Evolutionary conservation across 768 basidiomycete species (phyloP).

Genomic region (Leccinellum albellum): DNA sequence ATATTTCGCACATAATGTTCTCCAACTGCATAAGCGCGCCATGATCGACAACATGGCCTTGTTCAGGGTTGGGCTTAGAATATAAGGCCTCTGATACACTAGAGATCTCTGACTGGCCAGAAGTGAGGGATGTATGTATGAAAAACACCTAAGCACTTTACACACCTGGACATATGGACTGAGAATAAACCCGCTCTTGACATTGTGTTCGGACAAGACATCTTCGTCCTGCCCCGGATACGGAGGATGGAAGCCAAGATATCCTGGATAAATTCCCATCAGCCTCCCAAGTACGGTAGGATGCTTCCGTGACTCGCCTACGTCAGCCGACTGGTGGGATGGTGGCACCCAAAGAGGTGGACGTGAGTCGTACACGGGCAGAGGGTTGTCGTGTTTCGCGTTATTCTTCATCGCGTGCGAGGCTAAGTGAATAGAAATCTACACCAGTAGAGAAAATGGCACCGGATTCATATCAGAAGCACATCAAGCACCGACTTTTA

Average conservation of each 20-base stretch:
- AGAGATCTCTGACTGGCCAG: constrained; percentile 21
- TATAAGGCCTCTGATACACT: constrained; percentile 12
- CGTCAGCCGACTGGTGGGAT: constrained; percentile 61
- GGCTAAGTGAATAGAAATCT: neutral
- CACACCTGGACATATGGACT: constrained; percentile 56
- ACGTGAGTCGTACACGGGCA: constrained; percentile 58
- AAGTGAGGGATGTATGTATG: neutral
- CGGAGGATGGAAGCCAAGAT: constrained; percentile 74
- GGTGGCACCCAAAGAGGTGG: constrained; percentile 75
- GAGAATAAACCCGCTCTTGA: constrained; percentile 63
- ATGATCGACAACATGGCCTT: constrained; percentile 47
- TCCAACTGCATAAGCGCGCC: constrained; percentile 60
- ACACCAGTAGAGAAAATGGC: too few species aligned
- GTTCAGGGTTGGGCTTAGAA: constrained; percentile 21
- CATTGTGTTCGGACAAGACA: constrained; percentile 55
- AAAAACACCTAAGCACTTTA: neutral
- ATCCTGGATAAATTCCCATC: constrained; percentile 43
- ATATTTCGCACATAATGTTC: constrained; percentile 73
- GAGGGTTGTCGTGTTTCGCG: constrained; percentile 26
- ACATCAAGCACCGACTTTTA: too few species aligned
- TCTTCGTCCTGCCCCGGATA: constrained; percentile 74
- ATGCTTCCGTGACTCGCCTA: constrained; percentile 44
- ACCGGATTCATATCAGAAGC: too few species aligned
- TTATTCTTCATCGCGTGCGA: constrained; percentile 21
- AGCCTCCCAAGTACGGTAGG: neutral